A percentile compares a stretch with the other conserved stretches of the same genome.
Conservation (phyloP, 768 basidiomycete species). For the Kockovaella imperatae region DNA sequence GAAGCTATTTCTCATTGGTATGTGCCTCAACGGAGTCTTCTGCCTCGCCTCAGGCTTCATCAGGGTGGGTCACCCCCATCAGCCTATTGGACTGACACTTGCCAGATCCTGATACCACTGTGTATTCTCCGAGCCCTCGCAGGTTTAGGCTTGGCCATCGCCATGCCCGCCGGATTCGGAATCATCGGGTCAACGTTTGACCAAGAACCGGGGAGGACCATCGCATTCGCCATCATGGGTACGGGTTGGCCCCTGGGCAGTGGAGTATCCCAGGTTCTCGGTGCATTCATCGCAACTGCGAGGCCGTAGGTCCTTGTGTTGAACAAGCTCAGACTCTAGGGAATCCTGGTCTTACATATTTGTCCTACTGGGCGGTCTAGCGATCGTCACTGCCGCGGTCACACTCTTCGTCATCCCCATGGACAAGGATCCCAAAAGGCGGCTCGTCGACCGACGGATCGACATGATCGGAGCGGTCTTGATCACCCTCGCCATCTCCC, state of each 20-base stretch:
- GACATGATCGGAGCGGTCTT: constrained; percentile 70
- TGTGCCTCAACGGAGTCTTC: background rate
- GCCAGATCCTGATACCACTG: constrained; percentile 16
- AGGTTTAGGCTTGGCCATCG: constrained; percentile 20
- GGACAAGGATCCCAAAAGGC: constrained; percentile 50
- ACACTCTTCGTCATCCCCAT: constrained; percentile 56
- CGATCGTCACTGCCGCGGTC: constrained; percentile 51
- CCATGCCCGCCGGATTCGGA: constrained; percentile 22
- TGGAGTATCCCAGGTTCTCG: constrained; percentile 59
- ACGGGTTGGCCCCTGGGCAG: constrained; percentile 74
- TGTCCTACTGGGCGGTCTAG: constrained; percentile 57
- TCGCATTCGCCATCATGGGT: constrained; percentile 73
- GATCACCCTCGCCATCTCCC: constrained; percentile 56
- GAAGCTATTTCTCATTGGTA: background rate
- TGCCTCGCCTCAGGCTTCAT: background rate
- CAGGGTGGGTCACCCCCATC: background rate
- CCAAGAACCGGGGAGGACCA: constrained; percentile 51
- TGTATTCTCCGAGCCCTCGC: constrained; percentile 27
- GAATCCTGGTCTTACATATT: constrained; percentile 61
- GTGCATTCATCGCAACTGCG: constrained; percentile 56
- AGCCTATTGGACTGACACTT: background rate
- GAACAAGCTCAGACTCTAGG: background rate
- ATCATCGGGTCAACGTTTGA: constrained; percentile 18
- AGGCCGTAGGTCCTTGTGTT: constrained; percentile 1
- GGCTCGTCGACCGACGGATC: constrained; percentile 12